Percentiles rank a stretch among this genome's conserved stretches.
Evolutionary conservation across 345 rosid species (phyloP).

Genomic region (Citrus medica): DNA sequence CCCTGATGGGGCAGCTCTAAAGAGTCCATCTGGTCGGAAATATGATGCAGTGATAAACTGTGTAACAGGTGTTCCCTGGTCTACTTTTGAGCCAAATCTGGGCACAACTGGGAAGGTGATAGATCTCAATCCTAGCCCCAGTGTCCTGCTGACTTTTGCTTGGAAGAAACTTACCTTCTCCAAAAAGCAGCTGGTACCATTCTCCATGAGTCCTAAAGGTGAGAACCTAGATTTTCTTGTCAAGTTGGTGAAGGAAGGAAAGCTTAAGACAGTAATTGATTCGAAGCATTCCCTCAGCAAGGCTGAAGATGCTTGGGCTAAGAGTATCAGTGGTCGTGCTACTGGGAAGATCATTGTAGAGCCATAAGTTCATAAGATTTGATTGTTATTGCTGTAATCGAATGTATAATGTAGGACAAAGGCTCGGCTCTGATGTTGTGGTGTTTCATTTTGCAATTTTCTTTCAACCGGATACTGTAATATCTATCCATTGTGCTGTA

Average conservation of each 20-base stretch:
- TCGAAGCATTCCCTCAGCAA: constrained; percentile 49
- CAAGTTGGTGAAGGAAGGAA: constrained; percentile 52
- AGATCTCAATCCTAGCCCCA: constrained; percentile 46
- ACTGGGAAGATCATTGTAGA: constrained; percentile 80
- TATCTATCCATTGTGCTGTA: too few relatives aligned
- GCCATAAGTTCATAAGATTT: constrained; percentile 21
- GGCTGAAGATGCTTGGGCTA: constrained; percentile 82
- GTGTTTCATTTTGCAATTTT: not conserved
- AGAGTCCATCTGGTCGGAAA: constrained; percentile 68
- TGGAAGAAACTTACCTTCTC: constrained; percentile 56
- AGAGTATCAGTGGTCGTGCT: constrained; percentile 59
- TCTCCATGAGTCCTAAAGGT: constrained; percentile 27
- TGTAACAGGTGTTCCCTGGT: constrained; percentile 55
- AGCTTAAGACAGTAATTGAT: constrained; percentile 63
- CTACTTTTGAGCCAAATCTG: constrained; percentile 62
- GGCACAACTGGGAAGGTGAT: constrained; percentile 59
- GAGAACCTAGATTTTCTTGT: constrained; percentile 53
- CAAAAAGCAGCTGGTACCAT: constrained; percentile 63
- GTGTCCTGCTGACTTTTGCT: constrained; percentile 39
- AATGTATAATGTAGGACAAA: not conserved
- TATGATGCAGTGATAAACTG: constrained; percentile 75
- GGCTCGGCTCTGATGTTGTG: too few relatives aligned
- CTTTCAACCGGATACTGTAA: not conserved
- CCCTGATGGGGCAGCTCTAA: constrained; percentile 65
- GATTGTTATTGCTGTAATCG: not conserved